These are phyloP conservation scores for Lyophyllum decastes DNA, from an alignment of 768 basidiomycete genomes.

Conservation along the genomic window DNA sequence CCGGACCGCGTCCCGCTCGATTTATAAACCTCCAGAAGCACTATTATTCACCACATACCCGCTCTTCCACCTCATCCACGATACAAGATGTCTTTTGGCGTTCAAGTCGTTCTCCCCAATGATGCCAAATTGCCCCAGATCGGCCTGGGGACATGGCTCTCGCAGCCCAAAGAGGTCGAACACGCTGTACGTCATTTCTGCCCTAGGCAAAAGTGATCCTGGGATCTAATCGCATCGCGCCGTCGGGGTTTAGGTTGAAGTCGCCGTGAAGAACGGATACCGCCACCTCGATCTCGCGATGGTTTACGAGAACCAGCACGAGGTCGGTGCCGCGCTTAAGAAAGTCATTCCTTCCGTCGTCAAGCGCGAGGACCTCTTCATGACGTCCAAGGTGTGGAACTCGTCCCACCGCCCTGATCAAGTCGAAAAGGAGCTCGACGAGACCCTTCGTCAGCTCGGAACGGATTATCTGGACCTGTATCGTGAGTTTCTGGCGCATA, in stretches of 20 bases:
- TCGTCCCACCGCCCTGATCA: constrained; percentile 61
- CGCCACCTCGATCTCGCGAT: constrained; percentile 84
- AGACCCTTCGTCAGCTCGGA: constrained; percentile 73
- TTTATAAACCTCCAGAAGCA: background rate
- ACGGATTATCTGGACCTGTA: constrained; percentile 82
- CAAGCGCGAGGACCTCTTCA: constrained; percentile 78
- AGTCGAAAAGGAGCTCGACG: constrained; percentile 75
- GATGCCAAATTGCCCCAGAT: constrained; percentile 69
- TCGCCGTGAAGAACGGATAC: constrained; percentile 75
- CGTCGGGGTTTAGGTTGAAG: constrained; percentile 55
- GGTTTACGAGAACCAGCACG: constrained; percentile 80
- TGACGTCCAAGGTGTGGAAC: constrained; percentile 87
- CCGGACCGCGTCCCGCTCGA: constrained; percentile 13
- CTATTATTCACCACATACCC: background rate
- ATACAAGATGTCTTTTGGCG: constrained; percentile 24
- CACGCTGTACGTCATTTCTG: constrained; percentile 49
- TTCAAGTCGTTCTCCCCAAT: constrained; percentile 40
- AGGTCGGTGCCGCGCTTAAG: constrained; percentile 73
- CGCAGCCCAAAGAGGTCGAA: constrained; percentile 75
- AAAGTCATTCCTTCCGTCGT: constrained; percentile 79
- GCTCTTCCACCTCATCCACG: background rate
- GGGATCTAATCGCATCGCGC: constrained; percentile 4
- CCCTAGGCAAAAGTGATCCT: background rate
- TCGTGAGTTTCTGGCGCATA: constrained; percentile 39
- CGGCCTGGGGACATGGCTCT: constrained; percentile 84